These are phyloP conservation scores for Tricholoma saponaceum DNA, from an alignment of 768 basidiomycete species.

Conservation along the genomic window DNA sequence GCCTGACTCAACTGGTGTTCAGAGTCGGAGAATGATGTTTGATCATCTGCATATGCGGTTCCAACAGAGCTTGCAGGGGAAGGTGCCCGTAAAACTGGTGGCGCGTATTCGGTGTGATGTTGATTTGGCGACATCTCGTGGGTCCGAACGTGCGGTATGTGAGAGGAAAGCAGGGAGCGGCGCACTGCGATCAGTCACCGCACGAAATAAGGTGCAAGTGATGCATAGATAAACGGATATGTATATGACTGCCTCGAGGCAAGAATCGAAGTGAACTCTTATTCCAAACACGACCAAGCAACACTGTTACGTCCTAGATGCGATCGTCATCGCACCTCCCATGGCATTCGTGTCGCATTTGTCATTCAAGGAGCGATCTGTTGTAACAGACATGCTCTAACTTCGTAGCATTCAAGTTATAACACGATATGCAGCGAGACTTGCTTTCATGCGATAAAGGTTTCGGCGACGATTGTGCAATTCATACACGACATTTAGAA, in stretches of 20 bases:
- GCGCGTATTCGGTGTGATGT: conserved; percentile 42
- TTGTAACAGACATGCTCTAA: no score
- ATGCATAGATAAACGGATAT: not conserved
- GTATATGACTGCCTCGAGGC: not conserved
- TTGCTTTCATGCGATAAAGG: no score
- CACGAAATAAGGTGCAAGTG: not conserved
- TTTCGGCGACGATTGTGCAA: no score
- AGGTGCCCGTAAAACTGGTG: conserved; percentile 42
- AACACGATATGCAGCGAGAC: no score
- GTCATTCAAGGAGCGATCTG: no score
- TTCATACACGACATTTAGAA: no score
- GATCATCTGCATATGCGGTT: conserved; percentile 40
- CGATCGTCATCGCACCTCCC: no score
- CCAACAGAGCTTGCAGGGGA: conserved; percentile 53
- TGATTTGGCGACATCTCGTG: conserved; percentile 17
- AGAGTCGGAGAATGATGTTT: conserved; percentile 42
- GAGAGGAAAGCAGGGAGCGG: not conserved
- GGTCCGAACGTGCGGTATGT: not conserved
- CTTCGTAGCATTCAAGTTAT: no score
- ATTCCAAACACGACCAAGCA: not conserved
- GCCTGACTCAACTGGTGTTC: conserved; percentile 33
- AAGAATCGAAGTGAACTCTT: not conserved
- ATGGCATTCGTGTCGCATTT: no score
- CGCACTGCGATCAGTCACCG: not conserved
- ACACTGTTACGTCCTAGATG: not conserved